A percentile compares a stretch with the other conserved stretches of the same genome.
Conservation (phyloP, 208 protist genomes). For the Leishmania aethiopica region DNA sequence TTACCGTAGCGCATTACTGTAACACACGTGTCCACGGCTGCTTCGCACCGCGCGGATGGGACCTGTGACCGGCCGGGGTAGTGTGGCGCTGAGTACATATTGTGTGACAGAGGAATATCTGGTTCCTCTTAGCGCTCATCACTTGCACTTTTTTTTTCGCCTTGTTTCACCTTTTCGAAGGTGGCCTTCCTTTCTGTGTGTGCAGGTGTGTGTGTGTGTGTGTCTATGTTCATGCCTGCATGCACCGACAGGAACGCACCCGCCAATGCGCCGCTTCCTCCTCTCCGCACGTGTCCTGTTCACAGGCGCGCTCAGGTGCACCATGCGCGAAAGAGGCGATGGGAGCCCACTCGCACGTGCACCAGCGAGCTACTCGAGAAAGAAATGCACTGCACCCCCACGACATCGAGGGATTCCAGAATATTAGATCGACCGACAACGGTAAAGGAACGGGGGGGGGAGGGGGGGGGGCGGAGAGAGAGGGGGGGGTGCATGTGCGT, state of each 20-base stretch:
- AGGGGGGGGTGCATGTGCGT: background rate
- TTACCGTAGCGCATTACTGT: background rate
- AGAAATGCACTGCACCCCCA: background rate
- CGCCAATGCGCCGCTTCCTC: background rate
- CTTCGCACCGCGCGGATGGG: background rate
- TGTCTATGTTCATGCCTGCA: background rate
- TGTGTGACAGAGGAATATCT: too few species aligned
- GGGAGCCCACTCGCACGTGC: background rate
- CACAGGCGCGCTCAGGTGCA: background rate
- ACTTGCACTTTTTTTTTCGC: too few species aligned
- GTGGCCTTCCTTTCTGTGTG: background rate
- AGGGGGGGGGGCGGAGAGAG: background rate
- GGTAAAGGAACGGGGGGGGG: too few species aligned
- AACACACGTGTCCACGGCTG: background rate
- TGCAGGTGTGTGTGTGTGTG: background rate
- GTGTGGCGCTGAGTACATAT: too few species aligned
- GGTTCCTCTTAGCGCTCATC: too few species aligned
- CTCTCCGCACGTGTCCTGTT: background rate
- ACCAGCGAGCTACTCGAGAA: background rate
- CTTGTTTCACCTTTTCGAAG: too few species aligned
- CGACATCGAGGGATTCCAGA: background rate
- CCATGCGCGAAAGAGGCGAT: too few species aligned
- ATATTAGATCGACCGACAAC: background rate
- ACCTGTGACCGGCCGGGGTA: too few species aligned
- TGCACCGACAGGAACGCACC: background rate